Evolutionary conservation across 192 early-diverging fungal genomes (phyloP), one percentile per base, ranked within the genome.

Genomic region (Podochytrium sp.): DNA sequence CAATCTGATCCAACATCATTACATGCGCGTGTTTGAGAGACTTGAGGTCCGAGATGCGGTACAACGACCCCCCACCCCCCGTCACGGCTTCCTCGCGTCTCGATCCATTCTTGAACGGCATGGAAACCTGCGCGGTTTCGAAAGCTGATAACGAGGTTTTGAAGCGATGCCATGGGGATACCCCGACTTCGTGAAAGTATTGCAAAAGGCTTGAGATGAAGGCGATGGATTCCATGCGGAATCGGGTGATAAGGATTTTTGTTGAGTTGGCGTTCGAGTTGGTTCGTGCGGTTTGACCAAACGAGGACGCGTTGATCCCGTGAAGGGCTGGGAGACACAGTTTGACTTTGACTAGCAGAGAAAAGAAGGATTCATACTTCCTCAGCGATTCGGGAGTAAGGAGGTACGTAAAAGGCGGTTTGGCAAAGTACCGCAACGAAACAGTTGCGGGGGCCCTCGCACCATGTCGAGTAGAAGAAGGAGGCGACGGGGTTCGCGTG

Each of bases 101-200:
- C n/a, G n/a, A n/a, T n/a, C n/a, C n/a, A n/a, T n/a, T n/a, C n/a
- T n/a, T n/a, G n/a, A n/a, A n/a, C n/a, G n/a, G n/a, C n/a, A n/a
- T n/a, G 32, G 34, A 57, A 23, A 27, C 52, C 12, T 10, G 25
- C 25, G 23, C 27, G n/a, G 20, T 30, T 27, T 43, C 56, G 16
- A 41, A 57, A 25, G 10, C 25, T 16, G 29, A 7, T 32, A 29
- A 59, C 20, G 49, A 16, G n/a, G 7, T 35, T 39, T 33, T 37
- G 34, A 71, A 71, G 2, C 6, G 23, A 10, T 47, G 53, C 69
- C 69, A 71, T 18, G 69, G 69, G 16, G 39, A 20, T 16, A 71
- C 39, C 5, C 51, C 69, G 23, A 59, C 35, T 59, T 71, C 69
- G 23, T 71, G 69, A 34, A 71, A 71, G 41, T 71, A 71, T 16